A percentile compares a stretch with the other conserved stretches of the same genome.
phyloP scores from a whole-genome alignment of 169 alveolate genomes.

The Plasmodium malariae region DNA sequence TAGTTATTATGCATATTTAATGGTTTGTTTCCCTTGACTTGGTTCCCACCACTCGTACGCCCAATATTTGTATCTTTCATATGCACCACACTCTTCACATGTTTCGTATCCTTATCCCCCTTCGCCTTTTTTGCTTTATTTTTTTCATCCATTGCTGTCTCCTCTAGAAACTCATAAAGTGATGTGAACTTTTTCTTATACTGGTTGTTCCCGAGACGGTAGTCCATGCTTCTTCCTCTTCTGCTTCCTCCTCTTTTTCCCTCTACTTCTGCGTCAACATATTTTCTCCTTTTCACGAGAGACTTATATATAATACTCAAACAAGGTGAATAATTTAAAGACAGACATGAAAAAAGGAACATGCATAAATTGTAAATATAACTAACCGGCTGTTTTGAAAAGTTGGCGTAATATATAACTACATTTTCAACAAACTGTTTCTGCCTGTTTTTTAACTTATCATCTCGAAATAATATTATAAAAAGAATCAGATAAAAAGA shows the following conservation, averaged over 20 bases:
- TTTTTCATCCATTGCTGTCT: not conserved
- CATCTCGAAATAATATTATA: slow-evolving; percentile 24
- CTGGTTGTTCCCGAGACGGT: no score
- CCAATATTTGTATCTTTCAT: no score
- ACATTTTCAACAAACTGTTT: slow-evolving; percentile 4
- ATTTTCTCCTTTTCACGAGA: slow-evolving; percentile 6
- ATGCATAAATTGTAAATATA: slow-evolving; percentile 33
- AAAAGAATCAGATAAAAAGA: slow-evolving; percentile 49
- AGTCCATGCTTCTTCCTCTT: no score
- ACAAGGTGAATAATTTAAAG: slow-evolving; percentile 10
- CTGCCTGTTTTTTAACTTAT: slow-evolving; percentile 25
- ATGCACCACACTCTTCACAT: no score
- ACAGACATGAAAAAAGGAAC: slow-evolving; percentile 18
- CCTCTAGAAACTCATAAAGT: not conserved
- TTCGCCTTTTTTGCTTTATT: not conserved
- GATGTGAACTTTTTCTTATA: not conserved
- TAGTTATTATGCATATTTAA: no score
- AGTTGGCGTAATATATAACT: slow-evolving; percentile 5
- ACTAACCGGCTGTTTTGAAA: not conserved
- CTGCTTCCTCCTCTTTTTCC: no score
- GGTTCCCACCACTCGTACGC: not conserved
- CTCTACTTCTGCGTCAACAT: no score
- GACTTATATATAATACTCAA: slow-evolving; percentile 19
- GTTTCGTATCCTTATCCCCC: not conserved
- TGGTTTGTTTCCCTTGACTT: no score